phyloP scores from a whole-genome alignment of 805 yeast species.

The Wickerhamiella cacticola region DNA sequence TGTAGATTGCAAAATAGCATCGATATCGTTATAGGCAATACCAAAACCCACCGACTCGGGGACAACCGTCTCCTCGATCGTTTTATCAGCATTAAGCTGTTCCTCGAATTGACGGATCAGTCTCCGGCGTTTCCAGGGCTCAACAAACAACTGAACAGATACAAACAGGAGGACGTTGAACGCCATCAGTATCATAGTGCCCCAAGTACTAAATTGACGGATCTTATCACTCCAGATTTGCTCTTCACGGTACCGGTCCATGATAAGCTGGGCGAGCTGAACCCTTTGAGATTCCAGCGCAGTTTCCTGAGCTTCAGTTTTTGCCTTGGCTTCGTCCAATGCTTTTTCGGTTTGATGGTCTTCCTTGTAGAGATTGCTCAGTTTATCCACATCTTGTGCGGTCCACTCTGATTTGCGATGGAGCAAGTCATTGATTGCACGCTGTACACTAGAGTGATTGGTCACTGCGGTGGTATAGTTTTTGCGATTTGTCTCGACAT shows the following conservation, averaged over 20 bases:
- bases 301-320: conserved; percentile 40
- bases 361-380: conserved; percentile 66
- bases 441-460: conserved; percentile 55
- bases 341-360: conserved; percentile 62
- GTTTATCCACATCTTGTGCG: conserved; percentile 64
- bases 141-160: conserved; percentile 73
- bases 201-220: conserved; percentile 91
- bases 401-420: conserved; percentile 80
- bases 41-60: not conserved
- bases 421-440: conserved; percentile 73
- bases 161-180: conserved; percentile 67
- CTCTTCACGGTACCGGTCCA: conserved; percentile 88
- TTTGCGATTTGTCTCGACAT: conserved; percentile 35
- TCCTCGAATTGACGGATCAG: conserved; percentile 74
- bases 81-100: conserved; percentile 38
- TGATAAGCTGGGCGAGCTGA: conserved; percentile 55
- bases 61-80: not conserved
- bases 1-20: not conserved
- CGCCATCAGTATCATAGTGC: conserved; percentile 83
- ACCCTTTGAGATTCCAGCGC: conserved; percentile 44
- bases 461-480: conserved; percentile 26
- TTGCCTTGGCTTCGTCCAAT: conserved; percentile 46
- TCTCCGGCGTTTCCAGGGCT: conserved; percentile 85
- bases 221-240: conserved; percentile 98
- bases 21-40: not conserved